Percentiles rank a stretch among this genome's conserved stretches.
phyloP scores from a whole-genome alignment of 1,284 basidiomycete genomes.

The Coniferiporia sulphurascens region DNA sequence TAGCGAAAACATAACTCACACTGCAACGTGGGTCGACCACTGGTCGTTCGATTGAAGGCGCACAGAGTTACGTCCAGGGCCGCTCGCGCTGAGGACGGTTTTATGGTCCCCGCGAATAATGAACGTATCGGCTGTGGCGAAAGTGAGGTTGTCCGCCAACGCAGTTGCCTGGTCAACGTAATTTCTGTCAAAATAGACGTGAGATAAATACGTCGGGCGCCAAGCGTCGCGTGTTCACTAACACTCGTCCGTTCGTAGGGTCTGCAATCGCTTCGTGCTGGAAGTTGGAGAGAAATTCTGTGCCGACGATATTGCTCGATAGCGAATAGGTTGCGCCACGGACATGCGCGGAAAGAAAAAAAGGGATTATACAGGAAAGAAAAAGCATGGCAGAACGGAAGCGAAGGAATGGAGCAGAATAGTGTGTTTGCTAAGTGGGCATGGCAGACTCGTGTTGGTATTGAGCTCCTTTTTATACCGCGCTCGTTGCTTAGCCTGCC shows the following conservation, averaged over 20 bases:
- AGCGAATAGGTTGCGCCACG: conserved; percentile 30
- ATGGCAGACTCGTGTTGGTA: too few relatives aligned
- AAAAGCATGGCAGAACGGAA: neutral
- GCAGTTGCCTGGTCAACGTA: conserved; percentile 48
- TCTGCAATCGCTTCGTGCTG: conserved; percentile 40
- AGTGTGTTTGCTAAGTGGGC: too few relatives aligned
- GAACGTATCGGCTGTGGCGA: conserved; percentile 40
- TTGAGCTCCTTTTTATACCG: neutral
- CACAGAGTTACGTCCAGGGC: conserved; percentile 34
- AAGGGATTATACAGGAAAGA: neutral
- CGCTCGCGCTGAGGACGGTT: conserved; percentile 27
- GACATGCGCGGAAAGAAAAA: neutral
- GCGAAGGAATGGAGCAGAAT: too few relatives aligned
- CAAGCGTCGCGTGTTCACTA: conserved; percentile 20
- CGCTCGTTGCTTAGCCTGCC: neutral
- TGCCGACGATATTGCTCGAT: conserved; percentile 37
- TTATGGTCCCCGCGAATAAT: conserved; percentile 36
- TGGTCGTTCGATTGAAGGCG: conserved; percentile 28
- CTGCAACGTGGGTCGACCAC: conserved; percentile 32
- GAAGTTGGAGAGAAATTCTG: conserved; percentile 38
- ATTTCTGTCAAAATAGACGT: conserved; percentile 33
- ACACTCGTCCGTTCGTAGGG: conserved; percentile 46
- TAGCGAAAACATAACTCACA: conserved; percentile 19
- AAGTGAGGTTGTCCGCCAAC: conserved; percentile 41
- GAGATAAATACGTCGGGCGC: neutral